These are phyloP conservation scores for Herpetomonas tarakana DNA, from an alignment of 208 protist genomes.

Conservation along the genomic window DNA sequence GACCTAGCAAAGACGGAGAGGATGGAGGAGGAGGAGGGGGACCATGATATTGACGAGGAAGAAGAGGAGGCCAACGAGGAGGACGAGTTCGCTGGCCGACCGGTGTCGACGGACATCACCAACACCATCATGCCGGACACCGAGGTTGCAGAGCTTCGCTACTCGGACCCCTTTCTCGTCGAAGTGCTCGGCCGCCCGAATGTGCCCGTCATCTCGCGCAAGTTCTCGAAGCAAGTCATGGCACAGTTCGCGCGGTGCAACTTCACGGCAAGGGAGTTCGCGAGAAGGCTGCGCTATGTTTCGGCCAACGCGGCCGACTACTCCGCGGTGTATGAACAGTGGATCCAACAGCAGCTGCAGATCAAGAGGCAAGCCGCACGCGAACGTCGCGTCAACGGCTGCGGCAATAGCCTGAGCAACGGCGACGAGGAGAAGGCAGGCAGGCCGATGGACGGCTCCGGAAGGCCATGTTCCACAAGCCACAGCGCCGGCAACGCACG, in stretches of 20 bases:
- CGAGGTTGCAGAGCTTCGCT: constrained; percentile 54
- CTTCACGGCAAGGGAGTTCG: constrained; percentile 15
- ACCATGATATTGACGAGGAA: constrained; percentile 16
- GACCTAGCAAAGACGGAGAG: not conserved
- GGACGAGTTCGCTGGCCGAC: constrained; percentile 16
- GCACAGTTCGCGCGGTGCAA: constrained; percentile 38
- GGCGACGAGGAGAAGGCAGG: not conserved
- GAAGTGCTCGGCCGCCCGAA: constrained; percentile 42
- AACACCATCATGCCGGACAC: constrained; percentile 61
- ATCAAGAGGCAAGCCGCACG: not conserved
- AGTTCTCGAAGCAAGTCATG: constrained; percentile 27
- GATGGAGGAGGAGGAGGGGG: constrained; percentile 24
- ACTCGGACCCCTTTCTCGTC: constrained; percentile 54
- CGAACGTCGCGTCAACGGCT: not conserved
- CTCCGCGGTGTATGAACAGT: not conserved
- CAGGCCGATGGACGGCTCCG: too few species aligned
- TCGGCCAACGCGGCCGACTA: not conserved
- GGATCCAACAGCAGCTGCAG: constrained; percentile 5
- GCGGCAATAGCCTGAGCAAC: not conserved
- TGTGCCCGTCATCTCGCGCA: constrained; percentile 15
- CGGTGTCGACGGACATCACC: constrained; percentile 48
- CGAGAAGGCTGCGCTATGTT: not conserved
- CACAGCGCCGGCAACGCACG: not conserved
- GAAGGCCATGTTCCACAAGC: too few species aligned
- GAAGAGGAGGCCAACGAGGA: constrained; percentile 3